Conservation (phyloP, 176 grass and related monocot species). For the Ananas comosus region DNA sequence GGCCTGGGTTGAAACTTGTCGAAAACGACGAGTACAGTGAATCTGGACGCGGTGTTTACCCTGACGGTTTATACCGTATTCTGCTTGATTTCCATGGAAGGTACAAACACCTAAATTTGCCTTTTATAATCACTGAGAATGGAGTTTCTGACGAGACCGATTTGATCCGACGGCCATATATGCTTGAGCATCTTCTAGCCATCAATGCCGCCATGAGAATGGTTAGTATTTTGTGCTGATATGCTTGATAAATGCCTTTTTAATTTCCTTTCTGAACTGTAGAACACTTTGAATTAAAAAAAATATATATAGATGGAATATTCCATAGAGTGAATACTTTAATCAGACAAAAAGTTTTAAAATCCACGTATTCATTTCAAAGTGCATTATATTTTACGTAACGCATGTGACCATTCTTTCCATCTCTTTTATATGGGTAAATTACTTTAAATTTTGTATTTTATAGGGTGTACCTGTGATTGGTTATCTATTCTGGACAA, state of each 20-base stretch:
- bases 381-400: no score
- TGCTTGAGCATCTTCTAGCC: slow-evolving; percentile 82
- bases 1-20: slow-evolving; percentile 78
- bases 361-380: no score
- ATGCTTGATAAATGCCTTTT: not conserved
- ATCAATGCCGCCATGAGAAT: slow-evolving; percentile 65
- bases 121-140: slow-evolving; percentile 95
- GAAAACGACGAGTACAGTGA: slow-evolving; percentile 81
- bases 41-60: slow-evolving; percentile 89
- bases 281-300: no score
- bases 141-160: slow-evolving; percentile 92
- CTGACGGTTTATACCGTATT: slow-evolving; percentile 73
- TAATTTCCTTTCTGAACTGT: not conserved
- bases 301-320: no score
- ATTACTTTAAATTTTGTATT: slow-evolving; percentile 11
- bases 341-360: no score
- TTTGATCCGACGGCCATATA: slow-evolving; percentile 82
- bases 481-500: slow-evolving; percentile 97
- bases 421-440: slow-evolving; percentile 7
- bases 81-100: slow-evolving; percentile 75
- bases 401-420: not conserved
- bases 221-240: slow-evolving; percentile 28
- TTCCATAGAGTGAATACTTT: no score
- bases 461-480: slow-evolving; percentile 78
- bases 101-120: slow-evolving; percentile 74